These are phyloP conservation scores for Fusarium fujikuroi DNA, from an alignment of 2,329 filamentous ascomycete genomes.

Conservation along the genomic window DNA sequence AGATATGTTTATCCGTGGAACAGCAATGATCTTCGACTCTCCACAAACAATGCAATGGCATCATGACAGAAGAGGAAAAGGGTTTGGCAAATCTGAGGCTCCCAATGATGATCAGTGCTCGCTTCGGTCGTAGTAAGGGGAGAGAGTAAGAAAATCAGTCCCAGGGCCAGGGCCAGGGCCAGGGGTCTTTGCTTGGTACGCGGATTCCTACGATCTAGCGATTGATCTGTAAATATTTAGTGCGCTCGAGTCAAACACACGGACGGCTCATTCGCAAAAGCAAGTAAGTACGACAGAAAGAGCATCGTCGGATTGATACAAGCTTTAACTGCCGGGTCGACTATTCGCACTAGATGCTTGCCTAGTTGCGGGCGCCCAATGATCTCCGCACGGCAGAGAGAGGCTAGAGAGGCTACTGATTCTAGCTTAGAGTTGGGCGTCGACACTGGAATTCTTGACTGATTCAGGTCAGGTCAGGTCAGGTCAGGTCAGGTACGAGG, in stretches of 20 bases:
- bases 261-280: neutral
- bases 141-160: neutral
- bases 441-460: neutral
- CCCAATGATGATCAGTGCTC: constrained; percentile 9
- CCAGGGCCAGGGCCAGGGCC: neutral
- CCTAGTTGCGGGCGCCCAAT: neutral
- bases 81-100: neutral
- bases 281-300: neutral
- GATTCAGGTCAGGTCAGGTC: neutral
- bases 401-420: neutral
- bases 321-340: neutral
- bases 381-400: neutral
- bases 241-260: neutral
- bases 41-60: constrained; percentile 26
- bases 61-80: constrained; percentile 15
- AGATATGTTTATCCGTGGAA: neutral
- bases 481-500: neutral
- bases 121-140: constrained; percentile 1
- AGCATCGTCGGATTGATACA: neutral
- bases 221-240: neutral
- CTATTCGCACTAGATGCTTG: neutral
- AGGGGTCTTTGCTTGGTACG: neutral
- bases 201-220: neutral
- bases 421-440: neutral
- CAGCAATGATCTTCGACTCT: constrained; percentile 3